These are phyloP conservation scores for Botryosphaeria dothidea DNA, from an alignment of 2,329 filamentous ascomycete genomes.

Conservation along the genomic window DNA sequence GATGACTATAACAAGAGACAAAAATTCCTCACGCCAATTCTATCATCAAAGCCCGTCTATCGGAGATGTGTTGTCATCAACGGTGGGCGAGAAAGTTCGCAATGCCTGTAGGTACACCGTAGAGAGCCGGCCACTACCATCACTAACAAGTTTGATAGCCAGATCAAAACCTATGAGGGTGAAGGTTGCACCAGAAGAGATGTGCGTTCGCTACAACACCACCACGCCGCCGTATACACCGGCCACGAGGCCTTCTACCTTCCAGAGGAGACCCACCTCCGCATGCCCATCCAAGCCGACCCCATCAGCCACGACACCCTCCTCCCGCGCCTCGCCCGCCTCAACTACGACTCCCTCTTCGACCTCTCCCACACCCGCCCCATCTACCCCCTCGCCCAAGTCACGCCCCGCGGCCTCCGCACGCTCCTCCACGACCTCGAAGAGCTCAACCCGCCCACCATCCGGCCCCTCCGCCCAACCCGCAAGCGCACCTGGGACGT, in stretches of 20 bases:
- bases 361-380: neutral
- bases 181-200: neutral
- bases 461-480: neutral
- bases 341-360: conserved; percentile 3
- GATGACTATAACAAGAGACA: neutral
- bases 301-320: neutral
- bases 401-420: neutral
- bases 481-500: conserved; percentile 8
- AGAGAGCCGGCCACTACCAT: neutral
- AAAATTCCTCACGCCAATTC: neutral
- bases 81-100: neutral
- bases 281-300: conserved; percentile 4
- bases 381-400: conserved; percentile 10
- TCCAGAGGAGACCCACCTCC: neutral
- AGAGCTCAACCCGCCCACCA: neutral
- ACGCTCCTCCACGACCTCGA: conserved; percentile 1
- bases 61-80: neutral
- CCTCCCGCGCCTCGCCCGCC: neutral
- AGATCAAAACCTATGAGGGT: neutral
- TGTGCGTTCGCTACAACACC: neutral
- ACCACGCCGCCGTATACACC: neutral
- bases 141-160: neutral
- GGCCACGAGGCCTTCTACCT: neutral
- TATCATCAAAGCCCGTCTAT: neutral
- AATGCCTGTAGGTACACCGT: neutral